Conservation (phyloP, 495 filamentous ascomycete species). For the Penicillium turbatum region DNA sequence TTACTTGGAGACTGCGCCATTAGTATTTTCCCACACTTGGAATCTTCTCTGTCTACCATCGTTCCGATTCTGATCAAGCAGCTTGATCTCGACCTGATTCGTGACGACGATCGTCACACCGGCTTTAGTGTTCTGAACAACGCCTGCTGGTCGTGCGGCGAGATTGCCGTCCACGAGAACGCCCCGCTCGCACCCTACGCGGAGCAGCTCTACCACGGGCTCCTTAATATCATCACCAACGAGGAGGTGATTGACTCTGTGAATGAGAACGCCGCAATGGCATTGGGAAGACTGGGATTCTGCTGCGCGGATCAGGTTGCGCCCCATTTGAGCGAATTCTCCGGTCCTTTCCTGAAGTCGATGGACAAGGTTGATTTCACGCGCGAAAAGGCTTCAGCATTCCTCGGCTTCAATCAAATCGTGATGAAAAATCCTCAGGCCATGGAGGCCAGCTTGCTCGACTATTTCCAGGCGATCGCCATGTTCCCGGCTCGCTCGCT, state of each 20-base stretch:
- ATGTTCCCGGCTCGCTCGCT: slow-evolving; percentile 59
- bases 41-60: slow-evolving; percentile 64
- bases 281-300: slow-evolving; percentile 85
- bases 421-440: slow-evolving; percentile 85
- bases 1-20: slow-evolving; percentile 95
- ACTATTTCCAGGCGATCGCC: slow-evolving; percentile 83
- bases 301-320: slow-evolving; percentile 71
- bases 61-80: slow-evolving; percentile 79
- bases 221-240: slow-evolving; percentile 74
- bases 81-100: slow-evolving; percentile 72
- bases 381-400: slow-evolving; percentile 90
- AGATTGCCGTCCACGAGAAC: slow-evolving; percentile 85
- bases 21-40: slow-evolving; percentile 83
- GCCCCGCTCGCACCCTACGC: slow-evolving; percentile 75
- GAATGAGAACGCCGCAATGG: slow-evolving; percentile 91
- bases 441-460: slow-evolving; percentile 78
- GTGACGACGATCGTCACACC: slow-evolving; percentile 67
- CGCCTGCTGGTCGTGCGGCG: slow-evolving; percentile 94
- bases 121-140: slow-evolving; percentile 95
- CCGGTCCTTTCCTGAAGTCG: slow-evolving; percentile 71
- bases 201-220: slow-evolving; percentile 67
- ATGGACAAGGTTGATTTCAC: slow-evolving; percentile 83
- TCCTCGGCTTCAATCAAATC: slow-evolving; percentile 81
- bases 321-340: slow-evolving; percentile 75
- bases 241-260: slow-evolving; percentile 85